phyloP scores from a whole-genome alignment of 139 green algal genomes.

The Picochlorum sp. region DNA sequence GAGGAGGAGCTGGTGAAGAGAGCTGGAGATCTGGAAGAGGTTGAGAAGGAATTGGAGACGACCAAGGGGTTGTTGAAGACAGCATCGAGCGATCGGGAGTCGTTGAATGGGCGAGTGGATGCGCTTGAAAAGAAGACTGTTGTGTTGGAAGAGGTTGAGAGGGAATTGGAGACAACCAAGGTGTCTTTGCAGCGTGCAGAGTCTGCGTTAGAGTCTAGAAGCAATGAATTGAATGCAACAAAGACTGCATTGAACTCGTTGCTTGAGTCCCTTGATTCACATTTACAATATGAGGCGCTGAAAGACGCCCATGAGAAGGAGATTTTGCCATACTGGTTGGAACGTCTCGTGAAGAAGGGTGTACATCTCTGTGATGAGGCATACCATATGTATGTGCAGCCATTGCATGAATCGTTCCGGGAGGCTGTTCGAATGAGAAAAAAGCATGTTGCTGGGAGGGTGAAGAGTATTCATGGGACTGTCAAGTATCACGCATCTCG shows the following conservation, averaged over 20 bases:
- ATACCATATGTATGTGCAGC: no score
- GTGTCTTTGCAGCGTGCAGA: not conserved
- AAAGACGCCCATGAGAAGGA: conserved; percentile 4
- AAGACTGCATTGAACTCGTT: conserved; percentile 5
- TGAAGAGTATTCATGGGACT: no score
- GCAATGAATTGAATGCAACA: conserved; percentile 7
- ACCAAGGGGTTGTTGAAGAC: not conserved
- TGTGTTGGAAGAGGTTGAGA: not conserved
- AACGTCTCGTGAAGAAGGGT: not conserved
- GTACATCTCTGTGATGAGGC: not conserved
- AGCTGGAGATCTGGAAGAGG: not conserved
- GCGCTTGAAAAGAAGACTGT: not conserved
- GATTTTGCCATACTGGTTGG: not conserved
- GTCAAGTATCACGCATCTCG: no score
- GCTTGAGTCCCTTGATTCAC: conserved; percentile 1
- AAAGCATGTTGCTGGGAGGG: no score
- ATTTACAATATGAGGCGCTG: conserved; percentile 10
- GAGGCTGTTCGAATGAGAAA: no score
- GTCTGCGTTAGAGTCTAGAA: not conserved
- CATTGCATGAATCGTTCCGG: no score
- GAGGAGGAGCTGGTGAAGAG: not conserved
- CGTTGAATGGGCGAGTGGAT: not conserved
- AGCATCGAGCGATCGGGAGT: not conserved
- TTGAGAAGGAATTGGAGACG: not conserved
- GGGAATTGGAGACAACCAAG: not conserved